phyloP scores from a whole-genome alignment of 2,329 filamentous ascomycete genomes.

The Colletotrichum tanaceti region DNA sequence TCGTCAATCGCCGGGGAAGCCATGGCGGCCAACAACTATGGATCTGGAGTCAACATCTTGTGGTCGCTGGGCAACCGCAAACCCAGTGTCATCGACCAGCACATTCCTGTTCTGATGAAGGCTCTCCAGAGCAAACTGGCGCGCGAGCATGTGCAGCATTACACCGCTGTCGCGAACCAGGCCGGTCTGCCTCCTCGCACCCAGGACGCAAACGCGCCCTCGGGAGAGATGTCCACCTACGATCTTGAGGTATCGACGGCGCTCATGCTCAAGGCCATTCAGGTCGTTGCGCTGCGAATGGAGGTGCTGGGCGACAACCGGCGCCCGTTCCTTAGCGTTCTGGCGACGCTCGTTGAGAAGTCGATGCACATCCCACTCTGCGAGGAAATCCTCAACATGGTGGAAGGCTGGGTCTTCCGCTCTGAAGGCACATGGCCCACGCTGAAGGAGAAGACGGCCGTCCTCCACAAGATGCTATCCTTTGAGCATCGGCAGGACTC shows the following conservation, averaged over 20 bases:
- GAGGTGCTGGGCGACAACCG: slow-evolving; percentile 90
- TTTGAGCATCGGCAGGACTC: slow-evolving; percentile 89
- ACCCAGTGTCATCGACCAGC: slow-evolving; percentile 87
- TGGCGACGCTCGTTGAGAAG: slow-evolving; percentile 95
- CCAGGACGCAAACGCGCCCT: slow-evolving; percentile 66
- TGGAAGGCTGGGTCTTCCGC: slow-evolving; percentile 95
- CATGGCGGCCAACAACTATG: slow-evolving; percentile 82
- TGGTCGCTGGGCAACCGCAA: slow-evolving; percentile 91
- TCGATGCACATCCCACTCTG: slow-evolving; percentile 89
- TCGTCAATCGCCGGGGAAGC: slow-evolving; percentile 89
- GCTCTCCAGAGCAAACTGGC: slow-evolving; percentile 91
- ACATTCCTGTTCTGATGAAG: slow-evolving; percentile 91
- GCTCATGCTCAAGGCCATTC: slow-evolving; percentile 94
- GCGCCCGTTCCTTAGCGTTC: slow-evolving; percentile 91
- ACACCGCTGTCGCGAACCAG: slow-evolving; percentile 66
- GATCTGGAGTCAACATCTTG: slow-evolving; percentile 90
- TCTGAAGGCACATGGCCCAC: slow-evolving; percentile 96
- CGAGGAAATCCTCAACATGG: slow-evolving; percentile 92
- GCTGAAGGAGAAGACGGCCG: slow-evolving; percentile 97
- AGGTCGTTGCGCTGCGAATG: slow-evolving; percentile 92
- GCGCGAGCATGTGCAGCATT: slow-evolving; percentile 89
- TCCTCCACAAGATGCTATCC: slow-evolving; percentile 98
- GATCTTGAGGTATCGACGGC: slow-evolving; percentile 91
- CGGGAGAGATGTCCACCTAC: slow-evolving; percentile 73
- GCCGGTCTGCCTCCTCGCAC: slow-evolving; percentile 50